phyloP scores from a whole-genome alignment of 768 basidiomycete genomes.

The Baorangia bicolor region DNA sequence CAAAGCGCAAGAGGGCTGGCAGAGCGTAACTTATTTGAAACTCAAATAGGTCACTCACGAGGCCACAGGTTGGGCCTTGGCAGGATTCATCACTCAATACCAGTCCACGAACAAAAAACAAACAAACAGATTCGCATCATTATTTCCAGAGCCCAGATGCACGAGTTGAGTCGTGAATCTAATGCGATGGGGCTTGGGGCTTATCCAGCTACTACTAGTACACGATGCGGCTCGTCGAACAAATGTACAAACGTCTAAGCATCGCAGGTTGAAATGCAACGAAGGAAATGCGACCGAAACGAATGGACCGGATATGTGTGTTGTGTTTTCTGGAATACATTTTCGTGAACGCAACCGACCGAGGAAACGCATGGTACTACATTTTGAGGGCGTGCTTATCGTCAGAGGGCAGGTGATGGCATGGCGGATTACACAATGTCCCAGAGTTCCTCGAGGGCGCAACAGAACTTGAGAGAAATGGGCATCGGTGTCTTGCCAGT shows the following conservation, averaged over 20 bases:
- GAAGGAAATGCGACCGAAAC: background rate
- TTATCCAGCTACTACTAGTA: slow-evolving; percentile 28
- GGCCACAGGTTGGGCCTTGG: background rate
- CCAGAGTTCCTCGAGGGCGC: slow-evolving; percentile 93
- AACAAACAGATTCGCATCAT: slow-evolving; percentile 30
- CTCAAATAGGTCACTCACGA: slow-evolving; percentile 9
- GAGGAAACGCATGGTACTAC: slow-evolving; percentile 10
- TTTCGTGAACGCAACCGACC: slow-evolving; percentile 1
- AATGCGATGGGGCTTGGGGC: slow-evolving; percentile 34
- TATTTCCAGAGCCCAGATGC: slow-evolving; percentile 32
- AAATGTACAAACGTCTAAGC: slow-evolving; percentile 20
- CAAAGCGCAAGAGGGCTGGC: background rate
- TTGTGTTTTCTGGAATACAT: slow-evolving; percentile 15
- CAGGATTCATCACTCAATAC: too few species aligned
- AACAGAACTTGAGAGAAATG: slow-evolving; percentile 66
- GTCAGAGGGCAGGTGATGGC: background rate
- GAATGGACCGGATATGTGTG: slow-evolving; percentile 2
- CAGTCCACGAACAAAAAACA: background rate
- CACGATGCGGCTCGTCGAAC: slow-evolving; percentile 25
- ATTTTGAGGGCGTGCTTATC: slow-evolving; percentile 6
- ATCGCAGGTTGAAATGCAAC: slow-evolving; percentile 37
- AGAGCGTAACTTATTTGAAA: slow-evolving; percentile 5
- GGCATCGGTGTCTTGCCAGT: slow-evolving; percentile 1
- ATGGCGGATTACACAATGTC: slow-evolving; percentile 64
- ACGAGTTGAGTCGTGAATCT: slow-evolving; percentile 36